These are phyloP conservation scores for Daedaleopsis sinensis DNA, from an alignment of 768 basidiomycete genomes.

Conservation along the genomic window DNA sequence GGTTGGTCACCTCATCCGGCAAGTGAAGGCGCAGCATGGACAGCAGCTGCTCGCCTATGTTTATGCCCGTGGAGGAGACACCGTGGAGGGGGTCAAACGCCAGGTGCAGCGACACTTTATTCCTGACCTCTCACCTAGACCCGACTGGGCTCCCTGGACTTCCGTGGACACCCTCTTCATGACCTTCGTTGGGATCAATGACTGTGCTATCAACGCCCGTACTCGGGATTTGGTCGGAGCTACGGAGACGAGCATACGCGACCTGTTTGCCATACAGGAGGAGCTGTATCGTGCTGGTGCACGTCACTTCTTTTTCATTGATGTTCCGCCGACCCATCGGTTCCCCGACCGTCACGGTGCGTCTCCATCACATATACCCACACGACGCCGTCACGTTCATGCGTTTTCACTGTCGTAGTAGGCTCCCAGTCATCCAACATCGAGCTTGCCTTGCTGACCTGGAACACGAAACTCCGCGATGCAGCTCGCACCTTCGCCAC, in stretches of 20 bases:
- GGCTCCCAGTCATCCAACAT: background rate
- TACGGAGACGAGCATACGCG: slow-evolving; percentile 26
- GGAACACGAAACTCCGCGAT: slow-evolving; percentile 47
- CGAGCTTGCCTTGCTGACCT: slow-evolving; percentile 29
- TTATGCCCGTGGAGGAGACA: slow-evolving; percentile 58
- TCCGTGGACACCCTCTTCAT: slow-evolving; percentile 32
- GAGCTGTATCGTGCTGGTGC: slow-evolving; percentile 48
- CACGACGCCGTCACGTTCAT: background rate
- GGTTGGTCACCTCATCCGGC: slow-evolving; percentile 57
- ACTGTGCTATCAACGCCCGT: slow-evolving; percentile 47
- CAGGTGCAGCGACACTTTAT: slow-evolving; percentile 47
- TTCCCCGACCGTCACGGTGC: slow-evolving; percentile 37
- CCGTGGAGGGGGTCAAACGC: slow-evolving; percentile 39
- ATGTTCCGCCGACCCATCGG: slow-evolving; percentile 56
- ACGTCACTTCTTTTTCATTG: slow-evolving; percentile 58
- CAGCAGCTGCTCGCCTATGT: slow-evolving; percentile 52
- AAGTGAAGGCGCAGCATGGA: slow-evolving; percentile 25
- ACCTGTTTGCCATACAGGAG: slow-evolving; percentile 48
- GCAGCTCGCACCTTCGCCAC: slow-evolving; percentile 40
- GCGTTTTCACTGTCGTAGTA: background rate
- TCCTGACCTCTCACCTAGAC: slow-evolving; percentile 25
- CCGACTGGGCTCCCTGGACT: slow-evolving; percentile 27
- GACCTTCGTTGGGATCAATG: slow-evolving; percentile 70
- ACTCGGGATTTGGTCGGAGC: slow-evolving; percentile 5
- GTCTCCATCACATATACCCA: slow-evolving; percentile 32